Base-by-base conservation (phyloP, 306 rosid species). In the Vachellia pachyceras region DNA sequence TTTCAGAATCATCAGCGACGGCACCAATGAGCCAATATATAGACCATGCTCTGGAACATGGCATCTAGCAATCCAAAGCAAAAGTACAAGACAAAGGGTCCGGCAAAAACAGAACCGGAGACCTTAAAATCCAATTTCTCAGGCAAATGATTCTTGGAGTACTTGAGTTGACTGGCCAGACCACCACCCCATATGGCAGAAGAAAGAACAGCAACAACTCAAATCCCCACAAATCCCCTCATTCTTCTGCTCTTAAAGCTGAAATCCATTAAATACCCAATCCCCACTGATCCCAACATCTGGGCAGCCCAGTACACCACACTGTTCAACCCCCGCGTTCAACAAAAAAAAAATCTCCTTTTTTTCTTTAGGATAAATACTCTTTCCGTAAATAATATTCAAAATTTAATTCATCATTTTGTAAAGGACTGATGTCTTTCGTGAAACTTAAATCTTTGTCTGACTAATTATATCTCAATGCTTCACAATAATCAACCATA, bases 221-320 rank as follows among this genome's bases (percentile, higher is more conserved):
- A 6, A 82, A 92, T 78, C 20, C 99, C 99, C 9, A 87, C 72
- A 29, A 90, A 25, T 11, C 99, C 99, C 79, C 99, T 89, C 10
- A 58, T 77, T 85, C 88, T 91, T 44, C 98, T 85, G 42, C 97
- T 95, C 86, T 80, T 84, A 41, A 92, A 95, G 64, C 97, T 91
- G 78, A 87, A 93, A 87, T 95, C 99, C 96, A 93, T 85, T 3
- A 92, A 6, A 69, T 93, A 85, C 0, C 99, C 99, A 44, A 95
- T 90, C 80, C 82, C 95, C 77, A 93, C 6, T 0, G 99, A 93
- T 1, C 99, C 99, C 75, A 93, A 0, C 98, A 95, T 95, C 82
- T 95, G 97, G 0, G 99, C 99, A 0, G 97, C 99, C 99, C 99
- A 95, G 3, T 93, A 95, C 69, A 90, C 85, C 35, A 92, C 93